Percentiles rank a stretch among this genome's conserved stretches.
phyloP scores from a whole-genome alignment of 495 filamentous ascomycete species.

The Xylaria venustula region DNA sequence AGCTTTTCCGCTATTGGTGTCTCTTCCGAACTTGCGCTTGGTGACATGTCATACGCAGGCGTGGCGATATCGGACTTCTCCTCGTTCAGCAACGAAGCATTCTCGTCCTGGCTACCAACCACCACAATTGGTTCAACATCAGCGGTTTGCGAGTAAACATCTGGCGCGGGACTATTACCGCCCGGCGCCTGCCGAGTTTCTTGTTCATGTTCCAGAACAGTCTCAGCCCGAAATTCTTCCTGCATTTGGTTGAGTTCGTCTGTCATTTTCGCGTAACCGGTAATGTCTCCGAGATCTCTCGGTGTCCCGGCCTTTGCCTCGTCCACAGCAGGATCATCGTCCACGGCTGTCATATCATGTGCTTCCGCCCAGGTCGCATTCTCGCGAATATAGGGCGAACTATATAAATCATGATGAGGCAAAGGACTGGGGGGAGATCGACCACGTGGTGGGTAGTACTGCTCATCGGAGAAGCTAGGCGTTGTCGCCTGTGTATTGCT shows the following conservation, averaged over 20 bases:
- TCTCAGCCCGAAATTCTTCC: background rate
- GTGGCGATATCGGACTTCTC: constrained; percentile 11
- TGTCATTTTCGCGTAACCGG: constrained; percentile 15
- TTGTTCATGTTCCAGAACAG: constrained; percentile 15
- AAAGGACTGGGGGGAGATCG: constrained; percentile 46
- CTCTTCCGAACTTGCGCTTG: background rate
- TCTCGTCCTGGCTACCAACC: constrained; percentile 12
- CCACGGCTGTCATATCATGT: constrained; percentile 23
- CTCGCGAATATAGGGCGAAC: constrained; percentile 16
- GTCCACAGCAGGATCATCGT: constrained; percentile 14
- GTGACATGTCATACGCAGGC: background rate
- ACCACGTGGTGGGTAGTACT: constrained; percentile 41
- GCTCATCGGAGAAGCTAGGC: constrained; percentile 26
- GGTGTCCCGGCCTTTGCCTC: constrained; percentile 20
- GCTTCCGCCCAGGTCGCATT: constrained; percentile 23
- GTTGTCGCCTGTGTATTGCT: constrained; percentile 25
- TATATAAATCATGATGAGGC: constrained; percentile 34
- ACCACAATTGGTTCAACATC: constrained; percentile 2
- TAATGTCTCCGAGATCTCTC: constrained; percentile 14
- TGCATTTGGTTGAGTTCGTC: constrained; percentile 22
- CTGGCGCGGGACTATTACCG: constrained; percentile 20
- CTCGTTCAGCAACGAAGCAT: constrained; percentile 7
- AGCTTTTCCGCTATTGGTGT: background rate
- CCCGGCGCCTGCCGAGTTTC: constrained; percentile 14
- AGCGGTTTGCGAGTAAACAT: constrained; percentile 8